Conservation (phyloP, 2,329 filamentous ascomycete genomes). For the Arachnomyces sp. region DNA sequence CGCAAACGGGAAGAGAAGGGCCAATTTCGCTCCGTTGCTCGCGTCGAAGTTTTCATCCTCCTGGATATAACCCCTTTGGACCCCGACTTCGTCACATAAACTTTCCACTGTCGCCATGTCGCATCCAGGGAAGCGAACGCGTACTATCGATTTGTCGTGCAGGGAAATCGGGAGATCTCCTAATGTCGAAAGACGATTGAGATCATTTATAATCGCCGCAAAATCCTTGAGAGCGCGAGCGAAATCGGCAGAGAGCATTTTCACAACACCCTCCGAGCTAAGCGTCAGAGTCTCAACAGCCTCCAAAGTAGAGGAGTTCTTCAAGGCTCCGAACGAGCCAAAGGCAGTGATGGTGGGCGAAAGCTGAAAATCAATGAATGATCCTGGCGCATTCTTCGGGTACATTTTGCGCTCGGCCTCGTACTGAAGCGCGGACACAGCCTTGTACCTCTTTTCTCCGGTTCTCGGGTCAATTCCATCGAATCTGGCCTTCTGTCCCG, state of each 20-base stretch:
- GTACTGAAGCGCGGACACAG: slow-evolving; percentile 66
- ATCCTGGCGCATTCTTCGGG: slow-evolving; percentile 54
- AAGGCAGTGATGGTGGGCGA: slow-evolving; percentile 86
- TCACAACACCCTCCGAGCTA: slow-evolving; percentile 74
- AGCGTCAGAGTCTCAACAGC: slow-evolving; percentile 51
- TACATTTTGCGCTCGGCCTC: slow-evolving; percentile 61
- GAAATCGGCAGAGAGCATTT: slow-evolving; percentile 80
- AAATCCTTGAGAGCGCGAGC: slow-evolving; percentile 77
- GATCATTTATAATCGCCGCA: slow-evolving; percentile 67
- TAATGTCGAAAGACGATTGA: slow-evolving; percentile 65
- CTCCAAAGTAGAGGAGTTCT: slow-evolving; percentile 18
- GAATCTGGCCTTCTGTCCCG: slow-evolving; percentile 78
- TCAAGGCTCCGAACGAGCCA: slow-evolving; percentile 50
- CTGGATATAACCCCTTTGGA: slow-evolving; percentile 66
- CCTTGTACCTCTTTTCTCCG: slow-evolving; percentile 71
- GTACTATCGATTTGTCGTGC: slow-evolving; percentile 57
- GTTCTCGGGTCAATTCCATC: slow-evolving; percentile 61
- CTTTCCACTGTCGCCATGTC: slow-evolving; percentile 73
- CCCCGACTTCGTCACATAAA: slow-evolving; percentile 78
- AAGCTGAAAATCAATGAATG: slow-evolving; percentile 80
- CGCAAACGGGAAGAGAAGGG: slow-evolving; percentile 79
- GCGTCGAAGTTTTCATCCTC: slow-evolving; percentile 71
- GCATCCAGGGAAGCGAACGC: slow-evolving; percentile 84
- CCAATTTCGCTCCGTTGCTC: slow-evolving; percentile 60
- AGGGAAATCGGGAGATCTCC: slow-evolving; percentile 78